Base-by-base conservation (phyloP, 495 filamentous ascomycete genomes). In the Mytilinidion resinicola region DNA sequence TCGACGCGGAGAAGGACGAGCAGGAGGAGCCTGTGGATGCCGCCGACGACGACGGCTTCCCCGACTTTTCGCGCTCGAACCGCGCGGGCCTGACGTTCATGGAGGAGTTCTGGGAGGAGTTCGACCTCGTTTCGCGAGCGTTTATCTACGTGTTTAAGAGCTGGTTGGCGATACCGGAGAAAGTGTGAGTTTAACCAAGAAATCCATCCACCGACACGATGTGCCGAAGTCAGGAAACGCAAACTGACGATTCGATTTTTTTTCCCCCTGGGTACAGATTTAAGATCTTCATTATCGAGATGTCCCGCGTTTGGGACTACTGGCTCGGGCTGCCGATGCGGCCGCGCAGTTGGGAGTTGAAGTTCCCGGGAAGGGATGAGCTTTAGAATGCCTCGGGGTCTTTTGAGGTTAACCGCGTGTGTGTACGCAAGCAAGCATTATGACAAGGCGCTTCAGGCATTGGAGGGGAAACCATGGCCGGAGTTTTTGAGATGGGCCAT, bases 301-400 rank as follows among this genome's bases (percentile, higher is more conserved):
- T 79, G 4, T 68, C 68, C 46, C 79, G 91, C 41, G 60, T 87
- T 15, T 92, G 84, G 82, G 78, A 85, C 49, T 88, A 76, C 66
- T 96, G 84, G 75, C 73, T 95, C n/a, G 91, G 91, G 30, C 69
- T 89, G 54, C 86, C 89, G 8, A 82, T 91, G 15, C 73, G 73
- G 46, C 85, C 85, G 5, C 77, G 89, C 60, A 74, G 71, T 10
- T 95, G 89, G 88, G 73, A 76, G 53, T 70, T 91, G 35, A 68
- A 77, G 60, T 61, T 75, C 35, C 80, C 84, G 25, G 74, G 65
- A 46, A 69, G 74, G 48, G 84, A 89, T 62, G 88, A 87, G 73
- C 61, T 87, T 5, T 55, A 30, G 25, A 30, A n/a, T n/a, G n/a
- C n/a, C n/a, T n/a, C n/a, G n/a, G n/a, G n/a, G n/a, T n/a, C n/a